Evolutionary conservation across 1,139 yeast genomes (phyloP), one percentile per base, ranked within the genome.

Genomic region (Debaryomycetaceae sp.): DNA sequence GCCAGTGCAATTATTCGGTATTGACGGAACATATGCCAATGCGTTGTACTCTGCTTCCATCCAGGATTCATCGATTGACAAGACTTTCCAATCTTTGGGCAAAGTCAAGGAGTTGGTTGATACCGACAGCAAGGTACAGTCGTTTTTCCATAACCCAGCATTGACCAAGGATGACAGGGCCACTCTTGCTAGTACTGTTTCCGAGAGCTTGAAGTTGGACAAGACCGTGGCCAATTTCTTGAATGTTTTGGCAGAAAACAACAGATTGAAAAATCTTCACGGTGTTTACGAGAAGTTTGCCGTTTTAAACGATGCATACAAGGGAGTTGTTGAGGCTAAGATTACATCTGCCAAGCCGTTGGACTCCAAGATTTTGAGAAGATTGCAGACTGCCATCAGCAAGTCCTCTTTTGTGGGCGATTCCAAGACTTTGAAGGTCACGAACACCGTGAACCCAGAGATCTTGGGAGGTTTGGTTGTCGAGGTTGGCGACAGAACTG

Each of bases 401-500:
- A 80, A 77, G 65, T 88, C 96, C 35, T 69, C 78, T 51, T 84
- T 83, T 59, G 95, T 91, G 47, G 96, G 96, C 52, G 70, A 75
- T 44, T 92, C 88, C 58, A 86, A 91, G 76, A 81, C 92, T 56
- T 80, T 92, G 67, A 84, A 84, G 75, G 74, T 94, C 56, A 71
- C 81, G 55, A 92, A 89, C 77, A 76, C 75, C 51, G 85, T 92
- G 50, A 81, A 87, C 74, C 88, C 96, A 50, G 95, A 87, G 50
- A 87, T 92, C 60, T 78, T 87, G 63, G 98, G 99, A 61, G 99
- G 98, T 58, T 80, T 92, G 65, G 73, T 94, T 55, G 96, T 92
- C 46, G 96, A 91, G 70, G 91, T 92, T 57, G 97, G 94, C 62
- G 98, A 92, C 75, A 87, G 85, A 69, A 91, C 98, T 49, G 96